These are phyloP conservation scores for Phytopythium litorale DNA, from an alignment of 352 stramenopile genomes.

Conservation along the genomic window DNA sequence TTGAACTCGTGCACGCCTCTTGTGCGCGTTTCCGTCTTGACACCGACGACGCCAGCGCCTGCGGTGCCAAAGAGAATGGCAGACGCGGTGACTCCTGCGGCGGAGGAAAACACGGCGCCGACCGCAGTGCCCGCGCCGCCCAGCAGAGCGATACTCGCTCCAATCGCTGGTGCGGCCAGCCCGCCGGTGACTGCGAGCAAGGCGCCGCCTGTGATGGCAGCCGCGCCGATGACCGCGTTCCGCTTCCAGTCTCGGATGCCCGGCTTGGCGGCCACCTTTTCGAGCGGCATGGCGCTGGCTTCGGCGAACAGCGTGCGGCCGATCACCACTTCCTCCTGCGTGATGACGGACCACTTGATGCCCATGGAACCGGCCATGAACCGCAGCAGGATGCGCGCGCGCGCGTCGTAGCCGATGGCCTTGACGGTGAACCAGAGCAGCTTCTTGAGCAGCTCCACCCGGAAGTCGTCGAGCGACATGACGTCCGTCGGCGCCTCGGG, in stretches of 20 bases:
- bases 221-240: constrained; percentile 65
- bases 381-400: constrained; percentile 52
- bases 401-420: constrained; percentile 70
- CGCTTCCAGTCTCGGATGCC: constrained; percentile 80
- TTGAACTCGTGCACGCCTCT: constrained; percentile 74
- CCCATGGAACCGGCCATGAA: constrained; percentile 41
- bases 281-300: constrained; percentile 64
- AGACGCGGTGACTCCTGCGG: constrained; percentile 56
- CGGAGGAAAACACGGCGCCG: constrained; percentile 48
- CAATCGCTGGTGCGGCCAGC: constrained; percentile 57
- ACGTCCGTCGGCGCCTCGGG: constrained; percentile 11
- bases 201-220: constrained; percentile 63
- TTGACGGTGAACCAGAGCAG: constrained; percentile 81
- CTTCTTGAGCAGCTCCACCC: constrained; percentile 54
- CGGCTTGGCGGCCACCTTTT: constrained; percentile 50
- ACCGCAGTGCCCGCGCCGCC: constrained; percentile 63
- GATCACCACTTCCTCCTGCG: constrained; percentile 60
- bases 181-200: constrained; percentile 74
- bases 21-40: constrained; percentile 76
- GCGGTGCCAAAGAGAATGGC: constrained; percentile 81
- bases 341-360: constrained; percentile 60
- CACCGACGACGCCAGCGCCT: constrained; percentile 68
- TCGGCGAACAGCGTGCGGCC: constrained; percentile 68
- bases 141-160: constrained; percentile 47
- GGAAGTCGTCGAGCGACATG: constrained; percentile 35